Conservation (phyloP, 2,329 filamentous ascomycete genomes). For the Fusarium buharicum region DNA sequence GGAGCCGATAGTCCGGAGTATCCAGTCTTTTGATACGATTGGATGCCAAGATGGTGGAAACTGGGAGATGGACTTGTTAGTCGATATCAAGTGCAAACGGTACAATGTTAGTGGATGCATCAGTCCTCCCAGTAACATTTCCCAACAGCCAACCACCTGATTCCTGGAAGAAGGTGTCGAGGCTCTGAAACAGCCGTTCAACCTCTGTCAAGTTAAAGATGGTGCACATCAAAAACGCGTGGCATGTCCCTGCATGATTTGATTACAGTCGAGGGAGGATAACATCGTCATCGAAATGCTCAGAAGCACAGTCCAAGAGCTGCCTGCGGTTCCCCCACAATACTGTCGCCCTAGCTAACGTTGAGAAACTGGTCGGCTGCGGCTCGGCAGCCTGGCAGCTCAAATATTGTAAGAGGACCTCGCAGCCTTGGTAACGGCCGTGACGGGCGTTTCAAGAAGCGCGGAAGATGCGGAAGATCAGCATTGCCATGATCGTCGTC, state of each 20-base stretch:
- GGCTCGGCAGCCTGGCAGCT: conserved; percentile 5
- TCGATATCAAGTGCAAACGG: not conserved
- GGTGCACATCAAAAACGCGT: conserved; percentile 1
- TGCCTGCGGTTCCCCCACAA: conserved; percentile 10
- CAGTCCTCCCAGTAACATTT: not conserved
- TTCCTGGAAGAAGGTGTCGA: not conserved
- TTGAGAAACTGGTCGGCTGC: not conserved
- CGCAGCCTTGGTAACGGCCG: not conserved
- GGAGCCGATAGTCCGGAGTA: conserved; percentile 21
- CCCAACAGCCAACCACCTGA: not conserved
- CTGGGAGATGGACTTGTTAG: conserved; percentile 11
- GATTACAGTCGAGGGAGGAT: not conserved
- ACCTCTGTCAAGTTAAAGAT: conserved; percentile 10
- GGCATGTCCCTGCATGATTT: not conserved
- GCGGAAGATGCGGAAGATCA: conserved; percentile 23
- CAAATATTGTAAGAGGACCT: too few relatives aligned
- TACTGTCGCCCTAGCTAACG: conserved; percentile 1
- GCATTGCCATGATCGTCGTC: too few relatives aligned
- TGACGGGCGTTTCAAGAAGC: not conserved
- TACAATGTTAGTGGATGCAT: conserved; percentile 8
- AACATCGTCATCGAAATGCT: conserved; percentile 19
- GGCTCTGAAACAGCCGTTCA: conserved; percentile 9
- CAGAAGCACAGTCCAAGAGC: conserved; percentile 11
- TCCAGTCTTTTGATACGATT: conserved; percentile 17
- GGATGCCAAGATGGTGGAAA: conserved; percentile 26